Percentiles rank a stretch among this genome's conserved stretches.
These are phyloP conservation scores for Plasmodiophora brassicae DNA, from an alignment of 208 protist genomes.

Conservation along the genomic window DNA sequence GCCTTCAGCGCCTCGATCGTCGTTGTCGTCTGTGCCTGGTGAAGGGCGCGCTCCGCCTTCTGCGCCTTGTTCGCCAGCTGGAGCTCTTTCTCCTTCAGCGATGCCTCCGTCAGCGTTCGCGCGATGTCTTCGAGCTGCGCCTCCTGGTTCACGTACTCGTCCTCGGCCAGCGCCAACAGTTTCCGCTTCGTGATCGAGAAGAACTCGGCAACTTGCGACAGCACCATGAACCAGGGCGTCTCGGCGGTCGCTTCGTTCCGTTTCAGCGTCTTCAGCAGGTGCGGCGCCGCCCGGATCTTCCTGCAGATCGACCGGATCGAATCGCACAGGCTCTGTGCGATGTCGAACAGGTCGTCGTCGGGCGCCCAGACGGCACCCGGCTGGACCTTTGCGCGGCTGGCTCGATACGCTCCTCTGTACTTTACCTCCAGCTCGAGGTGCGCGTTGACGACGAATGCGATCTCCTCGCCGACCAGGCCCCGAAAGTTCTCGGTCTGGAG, in stretches of 20 bases:
- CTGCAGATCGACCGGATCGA: not conserved
- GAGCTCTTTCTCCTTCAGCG: not conserved
- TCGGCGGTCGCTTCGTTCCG: not conserved
- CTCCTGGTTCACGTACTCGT: not conserved
- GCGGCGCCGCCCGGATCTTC: not conserved
- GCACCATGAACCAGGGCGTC: not conserved
- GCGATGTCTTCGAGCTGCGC: not conserved
- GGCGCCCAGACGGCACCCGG: not conserved
- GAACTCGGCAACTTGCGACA: not conserved
- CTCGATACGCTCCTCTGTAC: too few species aligned
- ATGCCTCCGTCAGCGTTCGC: not conserved
- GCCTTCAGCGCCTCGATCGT: not conserved
- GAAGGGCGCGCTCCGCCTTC: not conserved
- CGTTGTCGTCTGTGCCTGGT: not conserved
- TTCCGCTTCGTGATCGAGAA: not conserved
- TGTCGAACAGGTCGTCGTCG: constrained; percentile 4
- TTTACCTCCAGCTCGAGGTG: not conserved
- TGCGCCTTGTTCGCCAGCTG: not conserved
- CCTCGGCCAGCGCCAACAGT: not conserved
- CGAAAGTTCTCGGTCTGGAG: not conserved
- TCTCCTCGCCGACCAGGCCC: not conserved
- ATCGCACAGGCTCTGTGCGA: not conserved
- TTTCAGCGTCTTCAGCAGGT: not conserved
- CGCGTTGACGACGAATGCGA: not conserved
- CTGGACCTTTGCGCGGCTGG: too few species aligned